Evolutionary conservation across 192 early-diverging fungal genomes (phyloP), one percentile per base, ranked within the genome.

Genomic region (Coemansia sp.): DNA sequence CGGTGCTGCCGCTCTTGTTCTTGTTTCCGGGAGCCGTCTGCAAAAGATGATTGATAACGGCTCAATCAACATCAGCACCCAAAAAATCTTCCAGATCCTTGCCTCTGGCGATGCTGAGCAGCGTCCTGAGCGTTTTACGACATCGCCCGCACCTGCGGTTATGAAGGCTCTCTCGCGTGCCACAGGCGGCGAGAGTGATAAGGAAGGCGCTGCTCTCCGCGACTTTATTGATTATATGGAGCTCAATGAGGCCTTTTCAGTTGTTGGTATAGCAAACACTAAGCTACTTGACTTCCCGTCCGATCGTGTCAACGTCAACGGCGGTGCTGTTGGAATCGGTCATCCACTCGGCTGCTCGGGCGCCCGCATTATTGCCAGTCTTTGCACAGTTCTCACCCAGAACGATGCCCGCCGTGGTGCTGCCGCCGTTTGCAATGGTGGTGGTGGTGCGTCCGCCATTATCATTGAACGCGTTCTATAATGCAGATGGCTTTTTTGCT

Each of bases 281-380:
- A 90, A 93, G 75, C 86, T 95, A 15, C 74, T 98, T 42, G 86
- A 81, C 23, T 75, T 98, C 53, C 78, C 74, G 40, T 71, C 75
- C 9, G 89, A 89, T n/a, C 93, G 93, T 54, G 87, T 98, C 60
- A 99, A 99, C 68, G 86, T 92, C n/a, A 88, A 90, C 76, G 97
- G 97, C 64, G 97, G 97, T 56, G 96, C 97, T 37, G 95, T 98
- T 38, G 93, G 94, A 0, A 86, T 97, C 49, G 97, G 97, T n/a
- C 97, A 99, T 78, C 97, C 97, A 61, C 86, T 99, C n/a, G 97
- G 97, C 44, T 95, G 93, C 84, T 92, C 92, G 16, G 97, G 96
- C 57, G 93, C 94, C 32, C 87, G 95, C 58, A 89, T 99, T 52
- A 86, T 98, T 63, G 89, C 89, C 23, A 93, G 95, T 4, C 74